Evolutionary conservation across 768 basidiomycete genomes (phyloP), one percentile per base, ranked within the genome.

Genomic region (Amanita muscaria): DNA sequence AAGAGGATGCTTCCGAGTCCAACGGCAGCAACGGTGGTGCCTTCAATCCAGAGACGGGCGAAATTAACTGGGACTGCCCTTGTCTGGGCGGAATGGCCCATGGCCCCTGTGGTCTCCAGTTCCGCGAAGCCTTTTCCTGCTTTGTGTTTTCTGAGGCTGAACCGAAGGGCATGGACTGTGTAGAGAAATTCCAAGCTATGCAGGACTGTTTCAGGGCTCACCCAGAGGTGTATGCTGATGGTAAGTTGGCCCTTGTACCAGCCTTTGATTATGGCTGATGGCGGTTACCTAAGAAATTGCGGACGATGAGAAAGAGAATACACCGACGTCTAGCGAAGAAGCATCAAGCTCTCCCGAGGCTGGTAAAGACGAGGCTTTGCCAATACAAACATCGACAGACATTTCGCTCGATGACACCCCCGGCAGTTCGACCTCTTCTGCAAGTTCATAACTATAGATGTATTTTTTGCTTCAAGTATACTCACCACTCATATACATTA

Each of bases 31-130:
- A 29, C 32, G 64, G 63, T 30, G 71, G 72, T 33, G 94, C 96
- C 4, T 98, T 77, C 72, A 86, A 99, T 65, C 93, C 93, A 15
- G 91, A 79, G 50, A 99, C 96, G 1, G 96, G 96, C 34, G 92
- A 97, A 74, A 98, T 99, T 57, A 99, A 99, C 68, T 99, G 96
- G 96, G 96, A 97, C 59, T 99, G 96, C 62, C 91, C 96, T 1
- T 98, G 96, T 62, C 79, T 99, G 6, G 96, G 96, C 24, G 96
- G 96, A 40, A 97, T 99, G 96, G 94, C 94, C 8, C 74, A 98
- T 58, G 94, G 96, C 5, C 91, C 92, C 8, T 99, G 96, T 57
- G 96, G 96, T 7, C 72, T 74, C 49, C 75, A 97, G 53, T 99
- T 99, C 70, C 81, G 83, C 50, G 88, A 83, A 50, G 94, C 96